Evolutionary conservation across 108 stramenopile species (phyloP), one percentile per base, ranked within the genome.

Genomic region (Skeletonema marinoi): DNA sequence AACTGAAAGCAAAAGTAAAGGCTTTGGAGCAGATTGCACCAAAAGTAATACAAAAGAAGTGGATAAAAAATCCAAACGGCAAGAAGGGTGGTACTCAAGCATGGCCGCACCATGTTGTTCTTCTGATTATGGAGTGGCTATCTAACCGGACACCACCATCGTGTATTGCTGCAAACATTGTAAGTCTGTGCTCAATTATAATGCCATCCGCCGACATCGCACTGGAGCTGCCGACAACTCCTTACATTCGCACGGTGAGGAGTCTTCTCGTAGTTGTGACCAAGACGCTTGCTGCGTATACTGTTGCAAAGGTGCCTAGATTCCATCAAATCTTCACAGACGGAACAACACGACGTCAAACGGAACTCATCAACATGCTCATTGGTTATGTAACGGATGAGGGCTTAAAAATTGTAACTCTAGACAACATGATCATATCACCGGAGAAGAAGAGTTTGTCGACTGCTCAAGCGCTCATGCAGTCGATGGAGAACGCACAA

Each of bases 91-190:
- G 63, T 21, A 39, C 63, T 21, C 63, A 21, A 32, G 39, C 41
- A 25, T 67, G 66, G 66, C 13, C 38, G 6, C 13, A 19, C 30
- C 13, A 31, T 32, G 14, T 41, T 44, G 66, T 67, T 32, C 66
- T 41, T 19, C 25, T 67, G 46, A 42, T 46, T 67, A 9, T 67
- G 35, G 66, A 67, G 66, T 21, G 35, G 38, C 66, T 67, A 41
- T 44, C 41, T 42, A 21, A 67, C 50, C 5, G 66, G 13, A 67
- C 66, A 67, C 66, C 66, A 13, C 66, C 66, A 4, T 46, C 66
- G 12, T 44, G 66, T 25, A 67, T 67, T 25, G 35, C 66, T 46
- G 66, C 66, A 42, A 67, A 67, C 66, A 67, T 67, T 17, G 6
- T 51, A 13, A 50, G 35, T 1, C 30, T 67, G 4, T 32, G 13